These are phyloP conservation scores for Lactarius sanguifluus DNA, from an alignment of 768 basidiomycete genomes.

Conservation along the genomic window DNA sequence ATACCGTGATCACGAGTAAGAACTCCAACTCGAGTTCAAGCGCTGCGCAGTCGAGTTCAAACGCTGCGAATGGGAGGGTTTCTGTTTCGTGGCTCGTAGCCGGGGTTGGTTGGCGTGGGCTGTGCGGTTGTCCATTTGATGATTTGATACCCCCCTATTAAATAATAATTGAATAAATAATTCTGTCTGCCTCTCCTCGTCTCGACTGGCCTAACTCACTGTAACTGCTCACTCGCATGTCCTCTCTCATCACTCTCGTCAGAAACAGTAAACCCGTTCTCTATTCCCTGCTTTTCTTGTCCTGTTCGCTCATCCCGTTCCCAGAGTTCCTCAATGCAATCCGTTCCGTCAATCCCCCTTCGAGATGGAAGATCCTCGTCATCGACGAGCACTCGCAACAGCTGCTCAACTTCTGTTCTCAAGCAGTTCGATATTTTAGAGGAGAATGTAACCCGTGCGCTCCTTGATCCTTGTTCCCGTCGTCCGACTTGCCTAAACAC, in stretches of 20 bases:
- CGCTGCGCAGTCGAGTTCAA: not conserved
- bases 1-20: constrained; percentile 29
- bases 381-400: constrained; percentile 91
- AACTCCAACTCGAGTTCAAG: not conserved
- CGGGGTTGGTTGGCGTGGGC: constrained; percentile 7
- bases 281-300: not conserved
- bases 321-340: constrained; percentile 86
- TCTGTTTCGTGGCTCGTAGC: not conserved
- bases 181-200: not conserved
- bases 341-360: constrained; percentile 80
- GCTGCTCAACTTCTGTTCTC: constrained; percentile 78
- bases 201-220: not conserved
- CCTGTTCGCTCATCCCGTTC: constrained; percentile 14
- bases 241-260: constrained; percentile 46
- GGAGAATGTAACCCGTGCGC: constrained; percentile 94
- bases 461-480: not conserved
- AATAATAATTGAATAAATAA: not conserved
- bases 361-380: constrained; percentile 96
- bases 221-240: constrained; percentile 19
- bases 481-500: not conserved
- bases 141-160: not conserved
- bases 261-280: constrained; percentile 40
- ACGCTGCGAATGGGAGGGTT: not conserved
- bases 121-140: not conserved
- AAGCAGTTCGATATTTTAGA: constrained; percentile 93